Conservation (phyloP, 1,284 basidiomycete species). For the Gymnopus androsaceus region DNA sequence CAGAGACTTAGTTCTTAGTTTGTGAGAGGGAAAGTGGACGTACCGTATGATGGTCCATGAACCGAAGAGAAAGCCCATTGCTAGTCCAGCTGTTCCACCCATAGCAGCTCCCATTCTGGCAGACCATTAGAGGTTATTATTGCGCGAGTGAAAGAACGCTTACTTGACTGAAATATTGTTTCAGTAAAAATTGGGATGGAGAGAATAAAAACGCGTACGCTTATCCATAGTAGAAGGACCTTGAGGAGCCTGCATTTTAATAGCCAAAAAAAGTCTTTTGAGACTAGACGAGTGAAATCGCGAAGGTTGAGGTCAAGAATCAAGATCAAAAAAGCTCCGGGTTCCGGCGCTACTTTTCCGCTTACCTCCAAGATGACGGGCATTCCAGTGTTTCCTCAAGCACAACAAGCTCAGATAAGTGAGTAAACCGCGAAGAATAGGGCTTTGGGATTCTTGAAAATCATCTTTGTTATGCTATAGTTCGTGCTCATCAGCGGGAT, state of each 20-base stretch:
- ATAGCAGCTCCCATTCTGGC: conserved; percentile 89
- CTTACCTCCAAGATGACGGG: conserved; percentile 8
- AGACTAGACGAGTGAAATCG: conserved; percentile 3
- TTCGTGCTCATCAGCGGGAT: conserved; percentile 86
- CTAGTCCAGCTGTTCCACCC: conserved; percentile 90
- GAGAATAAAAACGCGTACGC: conserved; percentile 50
- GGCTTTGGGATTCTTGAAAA: conserved; percentile 14
- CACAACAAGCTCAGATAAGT: conserved; percentile 87
- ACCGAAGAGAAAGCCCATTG: conserved; percentile 96
- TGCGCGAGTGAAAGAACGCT: conserved; percentile 20
- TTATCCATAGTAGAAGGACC: conserved; percentile 76
- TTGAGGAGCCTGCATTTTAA: conserved; percentile 50
- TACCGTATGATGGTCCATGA: conserved; percentile 87
- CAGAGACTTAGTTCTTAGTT: background rate
- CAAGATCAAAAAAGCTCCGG: background rate
- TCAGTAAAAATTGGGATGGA: conserved; percentile 13
- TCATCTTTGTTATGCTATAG: conserved; percentile 45
- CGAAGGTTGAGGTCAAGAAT: background rate
- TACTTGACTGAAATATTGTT: conserved; percentile 49
- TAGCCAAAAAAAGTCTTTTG: conserved; percentile 37
- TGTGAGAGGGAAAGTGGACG: conserved; percentile 25
- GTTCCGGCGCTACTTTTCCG: background rate
- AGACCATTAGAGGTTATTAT: conserved; percentile 20
- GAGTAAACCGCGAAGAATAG: conserved; percentile 32
- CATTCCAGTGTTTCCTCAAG: conserved; percentile 60